Evolutionary conservation across 441 rosid genomes (phyloP), one percentile per base, ranked within the genome.

Genomic region (Erodium moschatum): DNA sequence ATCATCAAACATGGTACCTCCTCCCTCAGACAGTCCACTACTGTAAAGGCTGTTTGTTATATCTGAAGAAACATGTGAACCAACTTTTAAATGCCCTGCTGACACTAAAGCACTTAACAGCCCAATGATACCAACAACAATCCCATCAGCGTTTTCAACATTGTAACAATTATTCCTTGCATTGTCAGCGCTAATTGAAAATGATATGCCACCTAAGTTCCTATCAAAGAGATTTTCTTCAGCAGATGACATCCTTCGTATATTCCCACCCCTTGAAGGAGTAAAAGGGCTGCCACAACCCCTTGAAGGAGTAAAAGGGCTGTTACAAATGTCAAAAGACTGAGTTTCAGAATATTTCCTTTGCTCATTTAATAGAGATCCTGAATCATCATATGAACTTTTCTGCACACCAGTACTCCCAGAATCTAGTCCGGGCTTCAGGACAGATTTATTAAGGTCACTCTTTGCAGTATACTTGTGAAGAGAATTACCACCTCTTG

Each of bases 81-180:
- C 89, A 77, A 86, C 77, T 74, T 83, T 96, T 78, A 96, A 77
- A 77, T 87, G 90, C 68, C 97, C 99, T 64, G 78, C 79, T 65
- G 92, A 72, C 66, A 96, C 83, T 66, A 96, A 78, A 74, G 99
- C 96, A 78, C 98, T 95, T 67, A 92, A 71, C 40, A 96, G 82
- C 74, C 96, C 89, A 85, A 90, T 87, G 76, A 96, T 85, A 72
- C 94, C 95, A 70, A 96, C 94, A 77, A 90, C 82, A 69, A 88
- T 84, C n/a, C 94, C 99, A 80, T 96, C 98, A 63, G 83, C 84
- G 76, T 83, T 85, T 77, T 96, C 98, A 66, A 87, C 82, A 75
- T 92, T 92, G 85, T 89, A 89, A 70, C 84, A 92, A 63, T 96
- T 96, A 75, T 96, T 96, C 81, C 99, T 88, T 58, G 97, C 99